Evolutionary conservation across 345 rosid species (phyloP).

Genomic region (Anacardium occidentale): DNA sequence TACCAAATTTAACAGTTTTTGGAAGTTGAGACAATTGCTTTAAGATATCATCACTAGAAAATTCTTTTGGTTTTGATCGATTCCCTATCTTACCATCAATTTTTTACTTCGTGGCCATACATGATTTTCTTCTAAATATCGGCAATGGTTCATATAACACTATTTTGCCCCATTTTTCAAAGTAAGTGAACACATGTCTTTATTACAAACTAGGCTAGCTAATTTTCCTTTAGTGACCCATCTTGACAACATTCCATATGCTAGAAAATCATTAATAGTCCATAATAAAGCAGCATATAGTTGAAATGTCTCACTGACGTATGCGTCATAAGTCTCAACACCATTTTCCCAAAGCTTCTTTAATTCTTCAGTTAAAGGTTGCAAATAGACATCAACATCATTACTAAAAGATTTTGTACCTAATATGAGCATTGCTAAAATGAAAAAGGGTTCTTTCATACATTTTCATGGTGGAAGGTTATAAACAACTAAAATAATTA

Average conservation of each 20-base stretch:
- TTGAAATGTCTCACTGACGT: neutral
- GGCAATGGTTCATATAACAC: too few species aligned
- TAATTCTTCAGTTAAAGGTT: slow-evolving; percentile 5
- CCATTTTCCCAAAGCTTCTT: slow-evolving; percentile 10
- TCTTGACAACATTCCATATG: neutral
- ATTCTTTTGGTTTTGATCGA: neutral
- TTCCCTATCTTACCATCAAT: neutral
- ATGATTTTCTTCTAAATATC: neutral
- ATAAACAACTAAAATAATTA: slow-evolving; percentile 5
- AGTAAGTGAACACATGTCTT: neutral
- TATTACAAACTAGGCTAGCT: neutral
- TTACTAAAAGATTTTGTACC: neutral
- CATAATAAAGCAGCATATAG: slow-evolving; percentile 8
- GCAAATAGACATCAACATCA: neutral
- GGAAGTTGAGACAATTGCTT: too few species aligned
- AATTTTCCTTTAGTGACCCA: neutral
- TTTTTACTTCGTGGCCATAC: neutral
- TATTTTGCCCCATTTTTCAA: neutral
- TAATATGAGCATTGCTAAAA: neutral
- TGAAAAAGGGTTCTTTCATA: neutral
- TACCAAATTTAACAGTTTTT: too few species aligned
- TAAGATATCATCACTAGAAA: too few species aligned
- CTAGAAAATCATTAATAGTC: slow-evolving; percentile 12
- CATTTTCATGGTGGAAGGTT: slow-evolving; percentile 16
- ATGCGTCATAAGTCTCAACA: slow-evolving; percentile 11